phyloP scores from a whole-genome alignment of 1,284 basidiomycete species.

The Crucibulum parvulum region DNA sequence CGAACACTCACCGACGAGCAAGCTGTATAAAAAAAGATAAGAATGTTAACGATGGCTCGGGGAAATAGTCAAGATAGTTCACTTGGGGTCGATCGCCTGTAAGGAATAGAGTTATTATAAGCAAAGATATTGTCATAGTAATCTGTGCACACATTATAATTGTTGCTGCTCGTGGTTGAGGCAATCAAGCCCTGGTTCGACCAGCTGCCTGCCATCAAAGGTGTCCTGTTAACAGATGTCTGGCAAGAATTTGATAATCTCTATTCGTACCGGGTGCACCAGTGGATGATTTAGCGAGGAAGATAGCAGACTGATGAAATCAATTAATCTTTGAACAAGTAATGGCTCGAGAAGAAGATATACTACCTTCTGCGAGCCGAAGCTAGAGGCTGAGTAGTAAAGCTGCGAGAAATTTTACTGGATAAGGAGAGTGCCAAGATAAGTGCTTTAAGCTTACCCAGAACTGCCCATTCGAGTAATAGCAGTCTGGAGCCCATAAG shows the following conservation, averaged over 20 bases:
- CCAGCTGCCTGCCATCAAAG: conserved; percentile 42
- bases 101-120: neutral
- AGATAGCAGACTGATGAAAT: conserved; percentile 49
- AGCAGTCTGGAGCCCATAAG: conserved; percentile 63
- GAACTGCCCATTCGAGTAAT: conserved; percentile 50
- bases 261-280: conserved; percentile 42
- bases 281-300: conserved; percentile 54
- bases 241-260: neutral
- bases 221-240: neutral
- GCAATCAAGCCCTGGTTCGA: conserved; percentile 57
- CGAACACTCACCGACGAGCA: conserved; percentile 34
- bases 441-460: conserved; percentile 34
- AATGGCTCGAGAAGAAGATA: neutral
- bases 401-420: conserved; percentile 30
- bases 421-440: neutral
- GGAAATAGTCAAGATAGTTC: conserved; percentile 14
- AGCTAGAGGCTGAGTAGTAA: conserved; percentile 52
- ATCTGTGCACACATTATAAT: conserved; percentile 52
- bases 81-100: conserved; percentile 68
- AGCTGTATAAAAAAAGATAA: conserved; percentile 20
- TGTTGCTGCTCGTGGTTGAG: conserved; percentile 44
- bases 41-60: neutral
- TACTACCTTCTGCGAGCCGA: conserved; percentile 53
- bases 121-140: neutral
- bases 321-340: neutral